Conservation (phyloP, 257 asterid species). For the Verbena officinalis region DNA sequence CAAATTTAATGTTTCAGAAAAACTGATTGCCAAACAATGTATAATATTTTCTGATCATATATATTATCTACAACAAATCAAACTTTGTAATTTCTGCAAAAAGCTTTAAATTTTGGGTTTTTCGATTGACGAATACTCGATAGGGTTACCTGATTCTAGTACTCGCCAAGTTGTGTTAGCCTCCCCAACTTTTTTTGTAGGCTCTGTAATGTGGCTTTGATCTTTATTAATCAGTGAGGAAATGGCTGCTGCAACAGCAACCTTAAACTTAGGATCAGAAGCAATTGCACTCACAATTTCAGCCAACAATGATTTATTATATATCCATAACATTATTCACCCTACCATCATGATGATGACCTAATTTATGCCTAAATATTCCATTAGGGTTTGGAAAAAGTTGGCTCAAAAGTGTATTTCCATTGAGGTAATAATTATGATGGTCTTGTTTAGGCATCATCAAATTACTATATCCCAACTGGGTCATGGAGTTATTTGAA, state of each 20-base stretch:
- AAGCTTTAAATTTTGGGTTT: too few species aligned
- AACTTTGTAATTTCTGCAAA: too few species aligned
- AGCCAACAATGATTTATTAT: conserved; percentile 34
- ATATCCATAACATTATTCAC: too few species aligned
- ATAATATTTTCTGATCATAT: conserved; percentile 12
- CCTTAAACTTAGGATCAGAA: conserved; percentile 88
- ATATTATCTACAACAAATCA: neutral
- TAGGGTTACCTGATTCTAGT: conserved; percentile 45
- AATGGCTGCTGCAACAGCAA: conserved; percentile 91
- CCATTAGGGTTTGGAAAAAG: conserved; percentile 41
- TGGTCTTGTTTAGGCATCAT: conserved; percentile 52
- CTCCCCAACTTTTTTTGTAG: conserved; percentile 28
- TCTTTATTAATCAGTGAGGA: conserved; percentile 80
- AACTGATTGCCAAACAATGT: too few species aligned
- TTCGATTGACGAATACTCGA: too few species aligned
- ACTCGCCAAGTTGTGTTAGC: conserved; percentile 31
- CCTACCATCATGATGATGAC: too few species aligned
- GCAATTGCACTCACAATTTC: conserved; percentile 83
- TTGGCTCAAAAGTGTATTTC: conserved; percentile 27
- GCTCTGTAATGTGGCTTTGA: conserved; percentile 39
- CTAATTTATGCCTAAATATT: too few species aligned
- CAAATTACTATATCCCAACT: conserved; percentile 39
- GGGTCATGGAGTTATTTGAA: conserved; percentile 35
- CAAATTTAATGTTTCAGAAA: too few species aligned
- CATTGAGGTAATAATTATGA: conserved; percentile 27